These are phyloP conservation scores for Chimonanthus salicifolius DNA, from an alignment of 164 flowering plant genomes.

Conservation along the genomic window DNA sequence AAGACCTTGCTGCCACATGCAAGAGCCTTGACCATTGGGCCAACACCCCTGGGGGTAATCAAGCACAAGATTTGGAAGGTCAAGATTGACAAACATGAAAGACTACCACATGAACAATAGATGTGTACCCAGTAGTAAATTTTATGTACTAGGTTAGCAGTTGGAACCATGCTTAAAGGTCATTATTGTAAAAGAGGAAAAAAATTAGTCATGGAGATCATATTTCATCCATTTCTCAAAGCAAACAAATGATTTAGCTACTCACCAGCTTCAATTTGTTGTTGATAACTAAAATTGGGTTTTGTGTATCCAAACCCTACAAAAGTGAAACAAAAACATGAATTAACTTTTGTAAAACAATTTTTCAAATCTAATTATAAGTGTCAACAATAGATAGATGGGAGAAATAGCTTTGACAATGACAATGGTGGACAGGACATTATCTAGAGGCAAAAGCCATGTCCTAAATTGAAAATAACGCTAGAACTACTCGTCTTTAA, in stretches of 20 bases:
- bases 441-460: too few species aligned
- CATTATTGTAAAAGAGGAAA: background rate
- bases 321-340: conserved; percentile 7
- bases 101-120: background rate
- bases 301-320: conserved; percentile 18
- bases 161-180: background rate
- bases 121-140: background rate
- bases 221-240: background rate
- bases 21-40: too few species aligned
- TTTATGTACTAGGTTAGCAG: background rate
- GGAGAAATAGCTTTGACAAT: too few species aligned
- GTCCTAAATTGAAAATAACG: too few species aligned
- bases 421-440: too few species aligned
- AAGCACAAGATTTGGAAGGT: background rate
- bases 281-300: conserved; percentile 38
- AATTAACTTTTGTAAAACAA: background rate
- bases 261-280: conserved; percentile 64
- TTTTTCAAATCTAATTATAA: too few species aligned
- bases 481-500: too few species aligned
- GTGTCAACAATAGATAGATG: too few species aligned
- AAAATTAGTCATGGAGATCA: background rate
- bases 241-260: background rate
- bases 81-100: background rate
- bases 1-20: too few species aligned
- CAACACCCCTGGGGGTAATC: too few species aligned